A percentile compares a stretch with the other conserved stretches of the same genome.
These are phyloP conservation scores for Botrytis fragariae DNA, from an alignment of 2,329 filamentous ascomycete species.

Conservation along the genomic window DNA sequence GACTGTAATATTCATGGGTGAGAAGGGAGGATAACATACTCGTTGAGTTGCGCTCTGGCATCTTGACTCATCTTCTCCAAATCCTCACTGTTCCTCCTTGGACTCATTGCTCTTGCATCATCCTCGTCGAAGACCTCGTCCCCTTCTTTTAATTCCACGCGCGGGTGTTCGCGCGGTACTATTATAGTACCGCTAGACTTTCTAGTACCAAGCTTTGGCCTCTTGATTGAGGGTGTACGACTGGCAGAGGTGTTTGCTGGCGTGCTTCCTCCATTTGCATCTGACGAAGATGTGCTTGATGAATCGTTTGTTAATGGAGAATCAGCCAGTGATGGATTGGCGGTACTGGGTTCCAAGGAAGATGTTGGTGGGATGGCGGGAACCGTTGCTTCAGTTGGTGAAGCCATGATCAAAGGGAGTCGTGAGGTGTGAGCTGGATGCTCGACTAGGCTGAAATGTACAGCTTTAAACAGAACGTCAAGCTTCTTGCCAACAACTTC, in stretches of 20 bases:
- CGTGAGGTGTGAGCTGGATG: constrained; percentile 12
- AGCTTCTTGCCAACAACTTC: not conserved
- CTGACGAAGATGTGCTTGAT: constrained; percentile 19
- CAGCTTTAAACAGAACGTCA: constrained; percentile 1
- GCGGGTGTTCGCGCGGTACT: constrained; percentile 71
- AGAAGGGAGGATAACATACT: constrained; percentile 45
- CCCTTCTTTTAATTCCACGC: constrained; percentile 69
- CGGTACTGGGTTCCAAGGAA: constrained; percentile 7
- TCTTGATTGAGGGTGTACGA: constrained; percentile 33
- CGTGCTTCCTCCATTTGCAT: constrained; percentile 19
- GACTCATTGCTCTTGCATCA: constrained; percentile 93
- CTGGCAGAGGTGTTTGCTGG: constrained; percentile 19
- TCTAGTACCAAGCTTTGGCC: constrained; percentile 68
- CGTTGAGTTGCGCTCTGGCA: constrained; percentile 61
- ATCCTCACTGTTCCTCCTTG: constrained; percentile 84
- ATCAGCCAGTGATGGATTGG: constrained; percentile 14
- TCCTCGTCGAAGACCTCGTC: constrained; percentile 69
- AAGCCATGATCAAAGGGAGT: constrained; percentile 7
- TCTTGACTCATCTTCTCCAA: constrained; percentile 83
- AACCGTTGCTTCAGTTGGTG: constrained; percentile 14
- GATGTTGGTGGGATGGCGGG: constrained; percentile 9
- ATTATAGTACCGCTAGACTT: constrained; percentile 82
- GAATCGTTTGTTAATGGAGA: constrained; percentile 10
- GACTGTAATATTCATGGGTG: not conserved
- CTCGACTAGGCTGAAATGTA: constrained; percentile 7